phyloP scores from a whole-genome alignment of 768 basidiomycete genomes.

The Rhizopogon vesiculosus region DNA sequence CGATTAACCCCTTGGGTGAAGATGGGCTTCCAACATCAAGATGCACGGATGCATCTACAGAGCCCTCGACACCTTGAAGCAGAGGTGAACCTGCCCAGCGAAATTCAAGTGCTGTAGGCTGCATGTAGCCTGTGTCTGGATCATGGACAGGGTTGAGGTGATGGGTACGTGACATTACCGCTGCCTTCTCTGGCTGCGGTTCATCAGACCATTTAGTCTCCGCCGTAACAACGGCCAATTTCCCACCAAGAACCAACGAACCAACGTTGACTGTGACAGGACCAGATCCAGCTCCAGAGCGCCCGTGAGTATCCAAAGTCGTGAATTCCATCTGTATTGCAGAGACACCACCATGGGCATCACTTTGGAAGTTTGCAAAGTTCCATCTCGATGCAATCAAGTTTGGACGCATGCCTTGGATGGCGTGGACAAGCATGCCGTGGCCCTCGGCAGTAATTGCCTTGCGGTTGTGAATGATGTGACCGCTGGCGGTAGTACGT shows the following conservation, averaged over 20 bases:
- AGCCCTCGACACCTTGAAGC: slow-evolving; percentile 44
- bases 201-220: slow-evolving; percentile 77
- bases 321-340: slow-evolving; percentile 96
- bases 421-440: slow-evolving; percentile 92
- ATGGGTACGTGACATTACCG: slow-evolving; percentile 57
- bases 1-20: slow-evolving; percentile 71
- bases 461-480: slow-evolving; percentile 61
- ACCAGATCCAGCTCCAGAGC: slow-evolving; percentile 74
- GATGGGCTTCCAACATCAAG: slow-evolving; percentile 55
- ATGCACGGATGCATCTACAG: slow-evolving; percentile 50
- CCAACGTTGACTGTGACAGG: slow-evolving; percentile 85
- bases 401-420: slow-evolving; percentile 98
- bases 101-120: slow-evolving; percentile 65
- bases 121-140: slow-evolving; percentile 75
- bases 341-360: slow-evolving; percentile 66
- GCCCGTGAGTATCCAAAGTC: slow-evolving; percentile 76
- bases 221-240: slow-evolving; percentile 71
- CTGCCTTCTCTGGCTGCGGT: slow-evolving; percentile 35
- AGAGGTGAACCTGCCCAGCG: slow-evolving; percentile 77
- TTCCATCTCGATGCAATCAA: slow-evolving; percentile 93
- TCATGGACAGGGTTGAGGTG: slow-evolving; percentile 64
- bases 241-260: slow-evolving; percentile 73
- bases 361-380: slow-evolving; percentile 87
- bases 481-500: slow-evolving; percentile 54
- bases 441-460: slow-evolving; percentile 53